These are phyloP conservation scores for Hirschfeldia incana DNA, from an alignment of 345 rosid species.

Conservation along the genomic window DNA sequence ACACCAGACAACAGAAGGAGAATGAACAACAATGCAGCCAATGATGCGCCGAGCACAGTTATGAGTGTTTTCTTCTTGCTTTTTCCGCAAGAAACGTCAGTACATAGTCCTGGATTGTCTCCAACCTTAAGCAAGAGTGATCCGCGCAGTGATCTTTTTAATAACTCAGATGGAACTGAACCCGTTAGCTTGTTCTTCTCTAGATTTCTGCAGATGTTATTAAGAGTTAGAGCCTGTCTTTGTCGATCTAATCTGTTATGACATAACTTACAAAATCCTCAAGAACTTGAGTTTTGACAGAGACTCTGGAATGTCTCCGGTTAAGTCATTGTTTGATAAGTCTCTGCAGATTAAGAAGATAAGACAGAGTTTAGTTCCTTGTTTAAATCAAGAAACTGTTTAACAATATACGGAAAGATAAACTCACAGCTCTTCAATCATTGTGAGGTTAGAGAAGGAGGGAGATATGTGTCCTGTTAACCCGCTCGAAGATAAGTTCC, in stretches of 20 bases:
- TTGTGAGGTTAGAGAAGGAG: conserved; percentile 39
- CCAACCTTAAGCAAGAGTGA: conserved; percentile 33
- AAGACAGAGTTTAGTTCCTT: neutral
- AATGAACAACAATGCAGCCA: conserved; percentile 23
- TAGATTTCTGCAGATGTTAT: conserved; percentile 38
- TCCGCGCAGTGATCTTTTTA: conserved; percentile 37
- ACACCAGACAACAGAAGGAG: conserved; percentile 4
- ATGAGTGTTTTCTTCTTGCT: conserved; percentile 19
- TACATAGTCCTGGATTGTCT: conserved; percentile 18
- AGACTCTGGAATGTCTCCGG: conserved; percentile 48
- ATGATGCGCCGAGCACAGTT: conserved; percentile 30
- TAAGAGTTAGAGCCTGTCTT: neutral
- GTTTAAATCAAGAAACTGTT: neutral
- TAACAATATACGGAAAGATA: neutral
- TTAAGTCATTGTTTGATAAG: conserved; percentile 52
- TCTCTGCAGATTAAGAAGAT: conserved; percentile 43
- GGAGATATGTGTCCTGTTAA: conserved; percentile 38
- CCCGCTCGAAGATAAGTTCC: conserved; percentile 45
- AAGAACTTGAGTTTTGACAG: conserved; percentile 44
- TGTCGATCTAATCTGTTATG: neutral
- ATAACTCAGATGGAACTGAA: conserved; percentile 40
- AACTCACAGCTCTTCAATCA: conserved; percentile 49
- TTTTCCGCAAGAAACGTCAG: conserved; percentile 17
- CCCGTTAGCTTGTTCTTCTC: conserved; percentile 47
- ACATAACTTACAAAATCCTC: conserved; percentile 53